Evolutionary conservation across 2,329 filamentous ascomycete species (phyloP).

Genomic region (Cladophialophora chaetospira): DNA sequence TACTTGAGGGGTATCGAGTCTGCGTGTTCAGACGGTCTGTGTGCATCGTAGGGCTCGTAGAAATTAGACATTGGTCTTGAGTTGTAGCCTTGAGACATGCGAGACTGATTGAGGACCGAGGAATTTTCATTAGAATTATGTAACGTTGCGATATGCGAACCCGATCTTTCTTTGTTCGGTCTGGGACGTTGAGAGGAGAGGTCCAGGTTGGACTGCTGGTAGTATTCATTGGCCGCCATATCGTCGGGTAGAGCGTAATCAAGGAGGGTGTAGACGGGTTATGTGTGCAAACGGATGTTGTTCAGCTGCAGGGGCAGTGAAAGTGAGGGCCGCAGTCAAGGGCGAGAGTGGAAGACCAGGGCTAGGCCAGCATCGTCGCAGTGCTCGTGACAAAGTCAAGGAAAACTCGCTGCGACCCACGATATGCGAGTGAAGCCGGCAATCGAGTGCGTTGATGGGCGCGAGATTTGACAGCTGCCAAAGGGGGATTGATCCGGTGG

Average conservation of each 20-base stretch:
- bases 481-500: not conserved
- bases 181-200: slow-evolving; percentile 14
- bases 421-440: not conserved
- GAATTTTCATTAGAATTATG: slow-evolving; percentile 20
- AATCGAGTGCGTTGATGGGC: not conserved
- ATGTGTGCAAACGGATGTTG: not conserved
- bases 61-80: slow-evolving; percentile 8
- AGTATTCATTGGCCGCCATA: slow-evolving; percentile 70
- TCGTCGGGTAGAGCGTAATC: slow-evolving; percentile 27
- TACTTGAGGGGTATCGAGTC: slow-evolving; percentile 30
- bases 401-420: not conserved
- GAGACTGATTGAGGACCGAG: slow-evolving; percentile 36
- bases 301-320: not conserved
- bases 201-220: slow-evolving; percentile 45
- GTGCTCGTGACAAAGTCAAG: not conserved
- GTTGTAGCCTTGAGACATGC: slow-evolving; percentile 13
- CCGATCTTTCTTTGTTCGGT: slow-evolving; percentile 14
- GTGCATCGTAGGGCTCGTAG: slow-evolving; percentile 19
- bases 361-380: not conserved
- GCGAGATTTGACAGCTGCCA: not conserved
- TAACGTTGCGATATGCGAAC: slow-evolving; percentile 11
- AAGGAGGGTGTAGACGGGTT: not conserved
- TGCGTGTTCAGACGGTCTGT: slow-evolving; percentile 14
- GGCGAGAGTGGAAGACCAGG: not conserved
- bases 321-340: slow-evolving; percentile 1